Base-by-base conservation (phyloP, 805 yeast species). In the Maudiozyma serrabonitensis region DNA sequence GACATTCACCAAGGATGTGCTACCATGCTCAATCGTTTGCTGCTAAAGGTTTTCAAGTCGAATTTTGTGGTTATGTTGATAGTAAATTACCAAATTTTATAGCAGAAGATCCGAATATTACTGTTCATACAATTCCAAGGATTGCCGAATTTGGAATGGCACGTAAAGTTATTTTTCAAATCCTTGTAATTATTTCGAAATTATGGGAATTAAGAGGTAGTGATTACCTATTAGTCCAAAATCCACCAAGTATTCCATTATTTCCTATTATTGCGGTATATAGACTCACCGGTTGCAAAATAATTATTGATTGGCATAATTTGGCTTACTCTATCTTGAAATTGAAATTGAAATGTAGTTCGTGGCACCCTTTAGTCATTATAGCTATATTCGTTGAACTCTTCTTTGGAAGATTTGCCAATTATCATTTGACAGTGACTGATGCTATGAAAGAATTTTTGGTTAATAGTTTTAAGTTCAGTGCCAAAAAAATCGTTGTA, bases 251-350 rank as follows among this genome's bases (percentile, higher is more conserved):
- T 3, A 74, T 93, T 45, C 99, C 99, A 0, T 71, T 88, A 2
- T 67, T 93, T 15, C 76, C 85, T 0, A 69, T 90, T 2, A 74
- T 80, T 0, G 75, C 84, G 1, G 21, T 82, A 1, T 80, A 77
- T 60, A 75, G 78, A 50, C 62, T 79, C 41, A 75, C 78, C 12
- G 74, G 80, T 2, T 72, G 90, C 4, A 74, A 76, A 59, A 66
- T 91, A 23, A 75, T 93, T 19, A 78, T 93, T 45, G 99, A 93
- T 67, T 93, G 99, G 99, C 99, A 93, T 67, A 93, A 93, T 66
- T 72, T 93, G 57, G 95, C 95, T 40, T 91, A 79, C 65, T 78
- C 95, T 1, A 87, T 93, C 26, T 67, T 93, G 50, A 82, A 84
- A 47, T 63, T 91, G 60, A 80, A 80, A 56, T 79, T 80, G 55